A percentile compares a stretch with the other conserved stretches of the same genome.
These are phyloP conservation scores for Aotearoamyces nothofagi DNA, from an alignment of 2,329 filamentous ascomycete species.

Conservation along the genomic window DNA sequence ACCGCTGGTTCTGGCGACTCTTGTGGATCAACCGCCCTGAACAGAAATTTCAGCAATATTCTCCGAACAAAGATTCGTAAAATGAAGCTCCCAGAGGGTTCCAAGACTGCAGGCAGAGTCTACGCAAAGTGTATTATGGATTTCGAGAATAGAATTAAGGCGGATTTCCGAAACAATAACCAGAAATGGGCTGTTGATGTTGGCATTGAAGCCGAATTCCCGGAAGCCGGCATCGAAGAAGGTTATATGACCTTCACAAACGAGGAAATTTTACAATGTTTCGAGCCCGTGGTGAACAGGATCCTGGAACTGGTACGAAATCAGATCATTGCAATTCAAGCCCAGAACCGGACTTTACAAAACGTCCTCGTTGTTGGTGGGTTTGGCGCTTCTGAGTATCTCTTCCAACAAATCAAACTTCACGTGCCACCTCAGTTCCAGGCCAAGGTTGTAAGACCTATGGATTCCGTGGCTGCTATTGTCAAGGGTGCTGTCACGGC, in stretches of 20 bases:
- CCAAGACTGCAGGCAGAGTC: conserved; percentile 92
- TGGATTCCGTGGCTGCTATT: conserved; percentile 97
- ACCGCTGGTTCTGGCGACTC: conserved; percentile 95
- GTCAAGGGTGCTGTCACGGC: conserved; percentile 97
- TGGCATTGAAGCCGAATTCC: conserved; percentile 95
- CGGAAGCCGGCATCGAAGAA: conserved; percentile 94
- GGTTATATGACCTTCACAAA: conserved; percentile 99
- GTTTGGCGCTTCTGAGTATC: conserved; percentile 95
- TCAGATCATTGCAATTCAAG: conserved; percentile 98
- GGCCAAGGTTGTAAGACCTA: conserved; percentile 91
- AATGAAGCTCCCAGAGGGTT: conserved; percentile 96
- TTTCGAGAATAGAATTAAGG: conserved; percentile 99
- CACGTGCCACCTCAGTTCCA: conserved; percentile 98
- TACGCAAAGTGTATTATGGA: conserved; percentile 99
- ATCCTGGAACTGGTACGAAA: conserved; percentile 93
- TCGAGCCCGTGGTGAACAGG: conserved; percentile 93
- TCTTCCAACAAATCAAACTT: conserved; percentile 98
- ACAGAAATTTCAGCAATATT: conserved; percentile 97
- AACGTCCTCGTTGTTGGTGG: conserved; percentile 96
- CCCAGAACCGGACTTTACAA: conserved; percentile 84
- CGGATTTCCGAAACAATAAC: conserved; percentile 96
- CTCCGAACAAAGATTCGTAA: conserved; percentile 94
- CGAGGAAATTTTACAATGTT: conserved; percentile 97
- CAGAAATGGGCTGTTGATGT: conserved; percentile 99
- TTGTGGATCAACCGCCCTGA: conserved; percentile 93